Evolutionary conservation across 768 basidiomycete genomes (phyloP), one percentile per base, ranked within the genome.

Genomic region (Mycena amicta): DNA sequence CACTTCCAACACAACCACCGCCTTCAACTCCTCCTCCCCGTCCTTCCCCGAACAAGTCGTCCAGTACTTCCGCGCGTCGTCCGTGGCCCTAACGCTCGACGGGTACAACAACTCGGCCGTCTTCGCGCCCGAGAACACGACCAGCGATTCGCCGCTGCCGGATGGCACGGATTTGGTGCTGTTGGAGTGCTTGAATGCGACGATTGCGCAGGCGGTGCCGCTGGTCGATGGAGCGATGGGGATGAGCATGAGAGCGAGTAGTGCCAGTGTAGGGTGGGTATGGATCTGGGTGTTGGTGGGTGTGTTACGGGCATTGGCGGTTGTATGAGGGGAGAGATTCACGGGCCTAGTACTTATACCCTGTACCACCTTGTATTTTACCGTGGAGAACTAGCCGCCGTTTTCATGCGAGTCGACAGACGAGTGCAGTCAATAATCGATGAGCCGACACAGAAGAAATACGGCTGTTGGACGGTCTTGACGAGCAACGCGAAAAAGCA

Each of bases 11-110:
- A 41, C 63, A 33, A 66, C 71, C 11, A 67, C 70, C 71, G 52
- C 62, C 59, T 63, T 61, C 22, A 61, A 72, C 2, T 37, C 50
- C 26, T 62, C 62, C 2, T 61, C 57, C 2, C 74, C 75, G 13
- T 66, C 67, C 37, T 45, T 45, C 43, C 83, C 83, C 0, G 78
- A 82, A 59, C 77, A 83, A 59, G 79, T 77, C 0, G 63, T 86
- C 4, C 82, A 87, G 53, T 87, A 87, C 64, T 87, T 81, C 65
- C 83, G 86, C 27, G 79, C 83, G 0, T 83, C 81, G 61, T 81
- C 78, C 39, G 76, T 82, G 27, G 80, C 76, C 3, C 77, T 87
- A 5, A 79, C 80, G 0, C 73, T 87, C 5, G 81, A 87, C 49
- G 83, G 81, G 1, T 87, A 87, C 68, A 85, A 87, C 63, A 80